Conservation (phyloP, 2,329 filamentous ascomycete species). For the Fusarium sp. region DNA sequence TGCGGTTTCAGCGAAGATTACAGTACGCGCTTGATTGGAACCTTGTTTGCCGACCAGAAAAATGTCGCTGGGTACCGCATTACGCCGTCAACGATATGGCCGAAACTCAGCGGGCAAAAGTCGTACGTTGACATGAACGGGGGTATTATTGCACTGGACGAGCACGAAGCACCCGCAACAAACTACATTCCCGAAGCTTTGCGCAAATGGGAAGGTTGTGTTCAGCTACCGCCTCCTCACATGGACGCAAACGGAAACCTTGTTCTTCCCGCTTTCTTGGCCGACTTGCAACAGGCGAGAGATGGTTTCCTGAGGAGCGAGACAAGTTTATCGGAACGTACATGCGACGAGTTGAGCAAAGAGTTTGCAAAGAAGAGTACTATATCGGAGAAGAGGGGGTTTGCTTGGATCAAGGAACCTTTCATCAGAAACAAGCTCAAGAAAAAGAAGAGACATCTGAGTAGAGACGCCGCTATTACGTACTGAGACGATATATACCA, state of each 20-base stretch:
- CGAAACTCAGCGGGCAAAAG: slow-evolving; percentile 46
- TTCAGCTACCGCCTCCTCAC: slow-evolving; percentile 45
- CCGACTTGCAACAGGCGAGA: slow-evolving; percentile 31
- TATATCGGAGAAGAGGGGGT: slow-evolving; percentile 19
- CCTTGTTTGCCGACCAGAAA: slow-evolving; percentile 42
- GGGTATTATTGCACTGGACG: slow-evolving; percentile 39
- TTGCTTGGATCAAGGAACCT: slow-evolving; percentile 27
- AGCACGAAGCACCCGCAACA: slow-evolving; percentile 26
- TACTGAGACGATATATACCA: neutral
- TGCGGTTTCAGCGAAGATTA: slow-evolving; percentile 53
- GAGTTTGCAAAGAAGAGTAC: neutral
- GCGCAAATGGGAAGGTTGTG: slow-evolving; percentile 38
- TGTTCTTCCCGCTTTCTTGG: slow-evolving; percentile 32
- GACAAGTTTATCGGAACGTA: slow-evolving; percentile 29
- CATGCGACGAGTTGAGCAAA: slow-evolving; percentile 14
- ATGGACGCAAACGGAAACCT: slow-evolving; percentile 27
- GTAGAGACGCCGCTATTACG: slow-evolving; percentile 23
- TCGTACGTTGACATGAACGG: slow-evolving; percentile 46
- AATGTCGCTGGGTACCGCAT: slow-evolving; percentile 45
- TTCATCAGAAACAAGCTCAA: slow-evolving; percentile 23
- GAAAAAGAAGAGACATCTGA: slow-evolving; percentile 29
- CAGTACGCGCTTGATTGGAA: slow-evolving; percentile 45
- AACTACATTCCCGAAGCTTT: neutral
- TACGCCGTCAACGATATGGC: slow-evolving; percentile 50
- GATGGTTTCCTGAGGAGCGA: slow-evolving; percentile 3